Evolutionary conservation across 768 basidiomycete species (phyloP), one percentile per base, ranked within the genome.

Genomic region (Pleurotus platypus): DNA sequence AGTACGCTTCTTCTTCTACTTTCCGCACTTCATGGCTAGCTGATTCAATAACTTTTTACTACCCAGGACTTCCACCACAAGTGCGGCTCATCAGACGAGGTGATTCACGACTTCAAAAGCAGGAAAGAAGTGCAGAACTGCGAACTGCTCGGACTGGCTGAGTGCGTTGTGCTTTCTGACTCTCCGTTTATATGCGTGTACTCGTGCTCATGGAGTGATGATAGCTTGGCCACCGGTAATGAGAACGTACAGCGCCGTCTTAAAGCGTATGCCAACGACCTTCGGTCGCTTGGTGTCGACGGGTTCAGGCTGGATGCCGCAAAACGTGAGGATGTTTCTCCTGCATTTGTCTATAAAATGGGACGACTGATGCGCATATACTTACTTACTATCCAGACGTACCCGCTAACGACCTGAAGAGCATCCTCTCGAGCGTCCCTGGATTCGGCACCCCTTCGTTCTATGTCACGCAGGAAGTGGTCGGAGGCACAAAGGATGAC

Each of bases 281-380:
- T 88, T 1, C 57, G 86, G 20, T 80, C 80, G 0, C 72, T 89
- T 7, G 86, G 86, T 0, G 78, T 82, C 0, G 82, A 85, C 57
- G 86, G 86, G 0, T 69, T 87, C 22, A 75, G 86, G 1, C 69
- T 87, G 20, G 86, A 89, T 64, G 84, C 86, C 12, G 76, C 85
- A 0, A 89, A 87, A 71, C 76, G 85, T 86, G 62, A 56, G 76
- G 26, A 27, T 4, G 6, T 27, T 27, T 27, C 26, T 27, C 6
- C 26, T 8, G 4, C 27, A 27, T 27, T 27, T 27, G 5, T 6
- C 27, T 27, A 27, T 6, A 27, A 27, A 27, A 18, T 27, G 27
- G 6, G 6, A 3, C 27, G 5, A 27, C 2, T 27, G 4, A 6
- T 61, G 5, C 9, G 7, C 30, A 37, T 27, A 13, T 35, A 2